Evolutionary conservation across 768 basidiomycete species (phyloP), one percentile per base, ranked within the genome.

Genomic region (Crassisporium funariophilum): DNA sequence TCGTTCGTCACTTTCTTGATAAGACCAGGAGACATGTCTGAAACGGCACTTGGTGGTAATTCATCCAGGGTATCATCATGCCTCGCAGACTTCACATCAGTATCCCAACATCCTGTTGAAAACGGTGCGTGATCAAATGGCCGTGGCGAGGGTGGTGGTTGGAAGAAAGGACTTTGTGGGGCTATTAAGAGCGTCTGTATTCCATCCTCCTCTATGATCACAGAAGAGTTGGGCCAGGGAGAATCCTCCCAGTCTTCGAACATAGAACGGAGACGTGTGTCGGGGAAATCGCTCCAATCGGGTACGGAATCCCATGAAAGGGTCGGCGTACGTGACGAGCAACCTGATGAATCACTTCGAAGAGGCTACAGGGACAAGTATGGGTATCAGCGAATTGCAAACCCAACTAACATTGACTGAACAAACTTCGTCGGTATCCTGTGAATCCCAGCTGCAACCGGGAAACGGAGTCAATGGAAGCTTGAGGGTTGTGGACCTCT

Each of bases 201-300:
- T 10, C 55, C 56, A 27, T 58, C 59, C 27, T 56, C 50, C 33
- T 56, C 53, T 16, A 58, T 38, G 9, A 61, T 41, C 42, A 58
- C 44, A 9, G 41, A 41, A 16, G 51, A 21, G 25, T 25, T 33
- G 13, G 46, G 33, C 13, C 31, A 50, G 17, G 50, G 27, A n/a
- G 35, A 31, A 33, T 61, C 56, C 5, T 58, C 55, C 57, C 57
- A 58, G 22, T 61, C 55, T 38, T 61, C 59, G 37, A 61, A 58
- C 15, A 55, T 48, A 21, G 59, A 61, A 27, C 55, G 46, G 24
- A 53, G 24, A 4, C 19, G 27, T 7, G 42, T 16, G 9, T 35
- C 45, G 15, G 45, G 22, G 16, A 44, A 38, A 17, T 52, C 47
- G 9, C 36, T 46, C 22, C 16, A 24, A n/a, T 44, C 38, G 11